Evolutionary conservation across 2,329 filamentous ascomycete genomes (phyloP).

Genomic region (Botryotinia narcissicola): DNA sequence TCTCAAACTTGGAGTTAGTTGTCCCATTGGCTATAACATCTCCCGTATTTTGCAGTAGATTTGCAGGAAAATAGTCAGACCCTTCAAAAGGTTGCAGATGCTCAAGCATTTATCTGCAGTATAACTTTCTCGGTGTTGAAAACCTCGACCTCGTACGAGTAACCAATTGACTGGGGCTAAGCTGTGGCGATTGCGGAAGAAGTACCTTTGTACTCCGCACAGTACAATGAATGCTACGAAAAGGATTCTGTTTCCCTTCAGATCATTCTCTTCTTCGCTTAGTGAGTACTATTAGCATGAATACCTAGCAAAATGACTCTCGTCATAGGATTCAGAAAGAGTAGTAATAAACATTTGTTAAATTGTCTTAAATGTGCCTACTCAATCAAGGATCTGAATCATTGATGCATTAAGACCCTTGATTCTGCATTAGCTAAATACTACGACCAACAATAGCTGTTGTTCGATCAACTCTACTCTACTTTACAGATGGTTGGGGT

Average conservation of each 20-base stretch:
- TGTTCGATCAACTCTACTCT: slow-evolving; percentile 1
- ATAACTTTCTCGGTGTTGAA: slow-evolving; percentile 5
- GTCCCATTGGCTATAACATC: not conserved
- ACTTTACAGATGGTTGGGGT: not conserved
- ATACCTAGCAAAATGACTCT: not conserved
- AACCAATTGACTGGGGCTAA: not conserved
- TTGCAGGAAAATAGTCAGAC: not conserved
- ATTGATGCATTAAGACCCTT: slow-evolving; percentile 3
- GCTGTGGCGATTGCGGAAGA: not conserved
- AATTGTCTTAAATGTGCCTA: not conserved
- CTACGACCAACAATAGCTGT: not conserved
- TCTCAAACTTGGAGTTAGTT: not conserved
- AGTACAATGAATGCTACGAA: not conserved
- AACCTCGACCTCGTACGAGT: not conserved
- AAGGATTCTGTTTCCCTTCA: not conserved
- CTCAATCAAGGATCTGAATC: not conserved
- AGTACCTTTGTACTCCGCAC: not conserved
- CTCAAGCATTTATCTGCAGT: slow-evolving; percentile 9
- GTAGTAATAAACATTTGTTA: not conserved
- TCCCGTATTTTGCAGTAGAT: not conserved
- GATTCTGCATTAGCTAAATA: not conserved
- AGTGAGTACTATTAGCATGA: not conserved
- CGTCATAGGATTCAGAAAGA: not conserved
- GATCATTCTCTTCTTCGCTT: not conserved
- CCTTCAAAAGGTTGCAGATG: slow-evolving; percentile 14